Evolutionary conservation across 2,329 filamentous ascomycete species (phyloP).

Genomic region (Huntiella decipiens): DNA sequence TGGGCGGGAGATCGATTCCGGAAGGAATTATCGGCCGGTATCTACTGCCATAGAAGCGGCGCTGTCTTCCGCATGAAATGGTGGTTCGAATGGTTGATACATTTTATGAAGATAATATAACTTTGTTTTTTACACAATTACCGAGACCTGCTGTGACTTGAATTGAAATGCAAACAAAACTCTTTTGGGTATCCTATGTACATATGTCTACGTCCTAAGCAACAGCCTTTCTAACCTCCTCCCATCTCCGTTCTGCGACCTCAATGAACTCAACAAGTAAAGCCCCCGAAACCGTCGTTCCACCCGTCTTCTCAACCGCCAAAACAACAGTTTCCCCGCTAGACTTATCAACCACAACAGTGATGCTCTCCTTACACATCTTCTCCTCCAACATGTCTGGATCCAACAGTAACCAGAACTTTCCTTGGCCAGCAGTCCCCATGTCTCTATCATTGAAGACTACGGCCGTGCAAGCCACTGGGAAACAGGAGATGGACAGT

Average conservation of each 20-base stretch:
- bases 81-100: conserved; percentile 72
- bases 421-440: conserved; percentile 17
- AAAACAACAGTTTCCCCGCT: conserved; percentile 38
- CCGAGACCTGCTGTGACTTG: background rate
- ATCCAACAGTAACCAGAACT: conserved; percentile 65
- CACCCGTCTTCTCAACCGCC: conserved; percentile 69
- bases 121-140: background rate
- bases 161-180: background rate
- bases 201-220: background rate
- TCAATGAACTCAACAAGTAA: conserved; percentile 17
- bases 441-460: conserved; percentile 44
- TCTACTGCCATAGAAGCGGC: conserved; percentile 67
- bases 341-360: conserved; percentile 52
- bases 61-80: conserved; percentile 39
- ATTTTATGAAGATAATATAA: conserved; percentile 19
- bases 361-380: conserved; percentile 66
- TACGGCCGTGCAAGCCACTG: conserved; percentile 58
- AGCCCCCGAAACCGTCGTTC: conserved; percentile 45
- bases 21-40: conserved; percentile 44
- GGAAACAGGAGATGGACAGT: conserved; percentile 45
- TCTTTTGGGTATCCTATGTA: conserved; percentile 3
- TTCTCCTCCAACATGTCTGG: conserved; percentile 80
- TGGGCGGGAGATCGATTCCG: conserved; percentile 42
- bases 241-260: conserved; percentile 12
- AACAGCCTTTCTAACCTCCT: conserved; percentile 20